Evolutionary conservation across 305 asterid genomes (phyloP).

Genomic region (Caryopteris hybrid): DNA sequence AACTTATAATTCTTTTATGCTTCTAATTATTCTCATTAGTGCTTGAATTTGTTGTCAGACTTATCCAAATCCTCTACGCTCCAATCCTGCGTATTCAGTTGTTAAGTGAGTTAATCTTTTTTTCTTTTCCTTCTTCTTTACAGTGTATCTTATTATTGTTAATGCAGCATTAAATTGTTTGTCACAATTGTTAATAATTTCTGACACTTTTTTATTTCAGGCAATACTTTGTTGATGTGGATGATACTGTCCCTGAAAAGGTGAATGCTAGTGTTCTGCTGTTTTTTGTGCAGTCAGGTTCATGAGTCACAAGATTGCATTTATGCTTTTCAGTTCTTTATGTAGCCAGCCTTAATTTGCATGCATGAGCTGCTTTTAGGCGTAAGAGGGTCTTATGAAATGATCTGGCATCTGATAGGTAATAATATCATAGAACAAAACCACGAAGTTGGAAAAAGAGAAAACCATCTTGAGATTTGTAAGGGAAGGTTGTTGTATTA

Average conservation of each 20-base stretch:
- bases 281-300: conserved; percentile 9
- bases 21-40: conserved; percentile 1
- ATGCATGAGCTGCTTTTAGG: neutral
- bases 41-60: conserved; percentile 36
- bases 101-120: conserved; percentile 68
- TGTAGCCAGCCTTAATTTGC: neutral
- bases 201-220: conserved; percentile 41
- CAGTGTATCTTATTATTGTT: neutral
- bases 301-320: neutral
- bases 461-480: neutral
- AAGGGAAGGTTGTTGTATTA: conserved; percentile 2
- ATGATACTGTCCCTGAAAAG: conserved; percentile 92
- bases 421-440: neutral
- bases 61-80: conserved; percentile 78
- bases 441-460: neutral
- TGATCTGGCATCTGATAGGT: neutral
- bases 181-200: conserved; percentile 5
- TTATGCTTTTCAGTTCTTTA: neutral
- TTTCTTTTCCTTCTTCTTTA: neutral
- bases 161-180: neutral
- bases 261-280: conserved; percentile 33
- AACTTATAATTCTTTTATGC: neutral
- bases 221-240: conserved; percentile 93
- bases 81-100: conserved; percentile 93
- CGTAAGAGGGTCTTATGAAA: neutral